A percentile compares a stretch with the other conserved stretches of the same genome.
phyloP scores from a whole-genome alignment of 306 rosid species.

The Trifolium repens region DNA sequence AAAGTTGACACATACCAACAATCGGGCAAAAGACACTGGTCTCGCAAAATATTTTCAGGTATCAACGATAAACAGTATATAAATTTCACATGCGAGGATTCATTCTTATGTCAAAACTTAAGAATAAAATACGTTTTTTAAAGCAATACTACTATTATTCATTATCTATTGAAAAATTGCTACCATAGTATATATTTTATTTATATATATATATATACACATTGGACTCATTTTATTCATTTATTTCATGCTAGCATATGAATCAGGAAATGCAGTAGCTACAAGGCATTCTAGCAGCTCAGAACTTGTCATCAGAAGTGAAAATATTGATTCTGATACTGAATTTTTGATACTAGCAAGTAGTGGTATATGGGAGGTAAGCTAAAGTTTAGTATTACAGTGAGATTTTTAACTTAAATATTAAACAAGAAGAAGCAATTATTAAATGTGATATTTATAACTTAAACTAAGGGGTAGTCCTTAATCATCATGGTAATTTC shows the following conservation, averaged over 20 bases:
- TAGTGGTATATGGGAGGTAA: conserved; percentile 91
- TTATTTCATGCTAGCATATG: conserved; percentile 34
- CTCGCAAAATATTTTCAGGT: conserved; percentile 63
- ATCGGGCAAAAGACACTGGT: conserved; percentile 56
- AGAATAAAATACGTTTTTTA: background rate
- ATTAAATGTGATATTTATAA: conserved; percentile 7
- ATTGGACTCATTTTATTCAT: conserved; percentile 11
- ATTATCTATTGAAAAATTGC: background rate
- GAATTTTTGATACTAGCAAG: conserved; percentile 85
- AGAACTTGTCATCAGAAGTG: conserved; percentile 58
- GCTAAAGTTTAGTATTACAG: background rate
- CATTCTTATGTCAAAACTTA: conserved; percentile 1
- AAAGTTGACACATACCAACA: conserved; percentile 42
- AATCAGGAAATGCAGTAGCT: conserved; percentile 39
- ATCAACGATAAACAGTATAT: background rate
- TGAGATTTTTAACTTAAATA: background rate
- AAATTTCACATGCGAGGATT: background rate
- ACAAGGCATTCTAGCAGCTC: conserved; percentile 47
- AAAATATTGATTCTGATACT: conserved; percentile 56
- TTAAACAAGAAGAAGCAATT: background rate
- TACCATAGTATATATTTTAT: background rate
- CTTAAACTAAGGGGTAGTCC: background rate
- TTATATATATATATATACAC: background rate
- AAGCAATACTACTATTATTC: background rate
- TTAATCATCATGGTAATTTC: background rate